Evolutionary conservation across 805 yeast species (phyloP).

Genomic region (Blastobotrys muscicola): DNA sequence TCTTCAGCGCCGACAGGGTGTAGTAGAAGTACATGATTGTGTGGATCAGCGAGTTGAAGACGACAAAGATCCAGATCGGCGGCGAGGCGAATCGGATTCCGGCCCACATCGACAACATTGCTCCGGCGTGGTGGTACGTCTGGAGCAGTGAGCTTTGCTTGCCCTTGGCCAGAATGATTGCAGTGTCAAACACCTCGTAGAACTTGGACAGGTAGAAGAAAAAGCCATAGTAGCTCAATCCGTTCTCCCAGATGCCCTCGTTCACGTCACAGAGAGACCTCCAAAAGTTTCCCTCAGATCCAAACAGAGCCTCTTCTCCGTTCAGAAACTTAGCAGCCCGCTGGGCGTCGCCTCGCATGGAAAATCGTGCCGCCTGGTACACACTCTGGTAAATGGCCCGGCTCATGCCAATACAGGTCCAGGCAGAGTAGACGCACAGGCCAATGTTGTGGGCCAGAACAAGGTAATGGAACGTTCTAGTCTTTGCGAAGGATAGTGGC

Average conservation of each 20-base stretch:
- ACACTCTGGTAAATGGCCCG: constrained; percentile 38
- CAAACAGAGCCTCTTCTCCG: constrained; percentile 16
- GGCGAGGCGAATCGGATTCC: constrained; percentile 62
- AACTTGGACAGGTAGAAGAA: constrained; percentile 62
- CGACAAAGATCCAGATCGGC: constrained; percentile 74
- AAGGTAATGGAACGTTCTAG: constrained; percentile 39
- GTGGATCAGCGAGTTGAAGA: constrained; percentile 71
- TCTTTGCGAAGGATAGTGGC: constrained; percentile 41
- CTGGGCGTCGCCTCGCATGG: constrained; percentile 20
- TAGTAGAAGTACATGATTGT: constrained; percentile 66
- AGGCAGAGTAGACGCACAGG: constrained; percentile 55
- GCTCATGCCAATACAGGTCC: constrained; percentile 65
- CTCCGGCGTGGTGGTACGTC: constrained; percentile 71
- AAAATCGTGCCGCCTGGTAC: constrained; percentile 21
- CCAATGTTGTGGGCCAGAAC: constrained; percentile 53
- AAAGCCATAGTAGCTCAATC: constrained; percentile 51
- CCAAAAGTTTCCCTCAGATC: constrained; percentile 29
- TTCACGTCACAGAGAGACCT: constrained; percentile 51
- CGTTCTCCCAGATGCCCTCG: constrained; percentile 48
- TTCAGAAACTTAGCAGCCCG: constrained; percentile 5
- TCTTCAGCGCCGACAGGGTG: constrained; percentile 48
- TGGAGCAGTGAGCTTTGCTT: constrained; percentile 56
- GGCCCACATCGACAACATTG: constrained; percentile 76
- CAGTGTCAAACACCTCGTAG: constrained; percentile 62
- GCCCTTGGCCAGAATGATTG: constrained; percentile 59